Evolutionary conservation across 2,329 filamentous ascomycete genomes (phyloP), one percentile per base, ranked within the genome.

Genomic region (Colletotrichum sp.): DNA sequence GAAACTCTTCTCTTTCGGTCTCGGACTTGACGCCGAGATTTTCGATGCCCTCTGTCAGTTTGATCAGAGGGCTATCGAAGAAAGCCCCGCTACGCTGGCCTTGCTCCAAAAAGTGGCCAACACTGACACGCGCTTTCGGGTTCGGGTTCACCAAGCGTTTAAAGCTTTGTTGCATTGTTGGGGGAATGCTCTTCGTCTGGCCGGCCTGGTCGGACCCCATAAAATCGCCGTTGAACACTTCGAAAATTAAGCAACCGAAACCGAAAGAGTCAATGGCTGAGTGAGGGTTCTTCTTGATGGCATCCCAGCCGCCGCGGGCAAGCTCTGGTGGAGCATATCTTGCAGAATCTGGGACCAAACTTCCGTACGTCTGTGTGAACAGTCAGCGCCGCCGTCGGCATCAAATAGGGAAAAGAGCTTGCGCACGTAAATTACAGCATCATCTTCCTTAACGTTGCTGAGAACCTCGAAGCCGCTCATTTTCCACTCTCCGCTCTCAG

Each of bases 401-500:
- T 12, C 3, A 5, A 34, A 13, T 18, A 5, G 24, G 4, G 28
- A 13, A 21, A 62, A 5, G 8, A 36, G 2, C 26, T 13, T 38
- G 18, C 74, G 26, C 16, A 76, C 74, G 82, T 97, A 98, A 81
- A 99, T 96, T 63, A 98, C 89, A 12, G 96, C 95, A 79, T 98
- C 95, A 76, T 98, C 96, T 73, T 98, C 97, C 81, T 98, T 98
- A 86, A 98, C 93, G 48, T 94, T 98, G 85, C 96, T 98, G 74
- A 98, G 85, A 7, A 98, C 91, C 79, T 99, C 97, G 79, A 99
- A 98, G 1, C 97, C 97, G 24, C 94, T 96, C 3, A 99, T 87
- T 82, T 97, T 98, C 97, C 97, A 99, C 85, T 99, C 97, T 73
- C 97, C 97, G 81, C 97, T 98, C 82, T 98, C 96, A 76, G 95